Evolutionary conservation across 2,329 filamentous ascomycete genomes (phyloP).

Genomic region (Fusarium goolgardi): DNA sequence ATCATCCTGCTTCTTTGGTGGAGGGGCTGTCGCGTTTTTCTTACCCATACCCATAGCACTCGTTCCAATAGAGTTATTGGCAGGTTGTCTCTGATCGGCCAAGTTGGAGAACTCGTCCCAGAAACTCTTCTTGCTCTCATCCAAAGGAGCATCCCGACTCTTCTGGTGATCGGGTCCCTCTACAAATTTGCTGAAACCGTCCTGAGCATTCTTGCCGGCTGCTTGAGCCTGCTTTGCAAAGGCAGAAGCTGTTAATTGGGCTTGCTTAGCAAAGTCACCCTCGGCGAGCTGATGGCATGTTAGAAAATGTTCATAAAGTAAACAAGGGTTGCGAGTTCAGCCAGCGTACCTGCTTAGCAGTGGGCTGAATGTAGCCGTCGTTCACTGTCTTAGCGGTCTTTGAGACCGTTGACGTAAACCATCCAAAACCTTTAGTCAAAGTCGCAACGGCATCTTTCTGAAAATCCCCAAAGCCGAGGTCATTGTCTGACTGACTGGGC

Average conservation of each 20-base stretch:
- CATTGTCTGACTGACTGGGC: constrained; percentile 59
- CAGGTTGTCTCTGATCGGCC: constrained; percentile 65
- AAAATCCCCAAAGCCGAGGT: constrained; percentile 81
- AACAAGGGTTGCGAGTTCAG: neutral
- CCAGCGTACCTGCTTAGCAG: constrained; percentile 78
- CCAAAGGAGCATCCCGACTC: constrained; percentile 56
- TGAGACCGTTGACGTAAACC: constrained; percentile 87
- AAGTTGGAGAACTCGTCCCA: constrained; percentile 90
- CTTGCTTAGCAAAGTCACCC: constrained; percentile 78
- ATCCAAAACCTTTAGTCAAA: constrained; percentile 91
- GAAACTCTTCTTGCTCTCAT: constrained; percentile 81
- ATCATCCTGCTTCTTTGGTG: constrained; percentile 61
- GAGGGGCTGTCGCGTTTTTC: constrained; percentile 48
- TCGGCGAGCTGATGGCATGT: constrained; percentile 73
- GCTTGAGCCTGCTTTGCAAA: constrained; percentile 73
- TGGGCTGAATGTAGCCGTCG: constrained; percentile 91
- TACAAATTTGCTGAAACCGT: constrained; percentile 86
- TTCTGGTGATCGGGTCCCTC: constrained; percentile 71
- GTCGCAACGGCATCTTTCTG: constrained; percentile 91
- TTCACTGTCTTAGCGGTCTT: constrained; percentile 94
- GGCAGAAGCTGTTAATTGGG: constrained; percentile 71
- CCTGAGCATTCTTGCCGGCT: constrained; percentile 79
- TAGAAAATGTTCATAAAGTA: constrained; percentile 37
- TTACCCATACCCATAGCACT: constrained; percentile 69
- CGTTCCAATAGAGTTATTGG: constrained; percentile 66